Evolutionary conservation across 2,329 filamentous ascomycete genomes (phyloP).

Genomic region (Talaromyces rugulosus): DNA sequence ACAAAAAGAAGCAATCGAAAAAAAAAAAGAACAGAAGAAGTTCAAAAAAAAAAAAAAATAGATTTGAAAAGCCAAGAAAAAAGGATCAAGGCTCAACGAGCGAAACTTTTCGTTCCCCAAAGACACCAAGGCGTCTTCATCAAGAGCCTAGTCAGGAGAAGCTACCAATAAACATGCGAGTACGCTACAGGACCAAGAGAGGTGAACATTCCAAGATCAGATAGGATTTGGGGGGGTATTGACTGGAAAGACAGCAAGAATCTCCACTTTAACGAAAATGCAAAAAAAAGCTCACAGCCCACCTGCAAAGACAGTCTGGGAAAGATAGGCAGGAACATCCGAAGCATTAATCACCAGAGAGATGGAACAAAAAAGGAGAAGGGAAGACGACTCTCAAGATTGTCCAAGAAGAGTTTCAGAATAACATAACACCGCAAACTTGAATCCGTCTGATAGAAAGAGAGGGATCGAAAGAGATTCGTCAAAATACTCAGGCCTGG

Average conservation of each 20-base stretch:
- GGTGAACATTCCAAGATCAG: slow-evolving; percentile 21
- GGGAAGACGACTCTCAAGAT: slow-evolving; percentile 12
- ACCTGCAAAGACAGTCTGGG: slow-evolving; percentile 25
- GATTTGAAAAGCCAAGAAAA: slow-evolving; percentile 18
- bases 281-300: slow-evolving; percentile 33
- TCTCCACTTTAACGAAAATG: slow-evolving; percentile 40
- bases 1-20: not conserved
- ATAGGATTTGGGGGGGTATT: slow-evolving; percentile 38
- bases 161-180: slow-evolving; percentile 25
- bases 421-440: slow-evolving; percentile 11
- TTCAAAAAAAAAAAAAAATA: slow-evolving; percentile 2
- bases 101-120: slow-evolving; percentile 33
- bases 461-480: slow-evolving; percentile 11
- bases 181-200: slow-evolving; percentile 23
- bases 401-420: slow-evolving; percentile 15
- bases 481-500: slow-evolving; percentile 45
- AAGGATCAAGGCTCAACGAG: not conserved
- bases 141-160: slow-evolving; percentile 21
- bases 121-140: slow-evolving; percentile 22
- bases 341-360: slow-evolving; percentile 18
- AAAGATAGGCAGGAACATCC: slow-evolving; percentile 18
- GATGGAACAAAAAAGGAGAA: slow-evolving; percentile 13
- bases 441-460: slow-evolving; percentile 5
- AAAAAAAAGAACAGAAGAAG: not conserved
- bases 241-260: slow-evolving; percentile 37